phyloP scores from a whole-genome alignment of 768 basidiomycete species.

The Botryobasidium botryosum region DNA sequence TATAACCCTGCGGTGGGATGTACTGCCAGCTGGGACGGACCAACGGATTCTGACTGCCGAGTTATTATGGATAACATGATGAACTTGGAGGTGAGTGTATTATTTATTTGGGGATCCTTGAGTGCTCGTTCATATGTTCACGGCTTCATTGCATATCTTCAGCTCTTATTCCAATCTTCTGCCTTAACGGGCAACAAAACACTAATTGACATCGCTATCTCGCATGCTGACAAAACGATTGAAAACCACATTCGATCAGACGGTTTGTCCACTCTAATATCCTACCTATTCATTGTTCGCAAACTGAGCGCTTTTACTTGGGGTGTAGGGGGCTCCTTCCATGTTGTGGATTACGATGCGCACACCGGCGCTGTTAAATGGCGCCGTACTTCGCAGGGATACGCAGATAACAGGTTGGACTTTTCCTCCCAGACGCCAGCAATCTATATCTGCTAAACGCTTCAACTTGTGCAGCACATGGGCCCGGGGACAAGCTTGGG shows the following conservation, averaged over 20 bases:
- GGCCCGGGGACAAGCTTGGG: slow-evolving; percentile 62
- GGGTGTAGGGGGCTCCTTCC: too few relatives aligned
- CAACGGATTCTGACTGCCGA: slow-evolving; percentile 4
- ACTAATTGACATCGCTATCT: slow-evolving; percentile 13
- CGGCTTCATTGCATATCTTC: too few relatives aligned
- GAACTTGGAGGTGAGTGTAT: too few relatives aligned
- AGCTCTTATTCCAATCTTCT: slow-evolving; percentile 5
- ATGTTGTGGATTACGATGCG: slow-evolving; percentile 14
- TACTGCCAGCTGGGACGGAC: slow-evolving; percentile 14
- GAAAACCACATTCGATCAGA: slow-evolving; percentile 14
- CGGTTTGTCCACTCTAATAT: slow-evolving; percentile 9
- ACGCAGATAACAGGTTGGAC: slow-evolving; percentile 24
- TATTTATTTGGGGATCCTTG: too few relatives aligned
- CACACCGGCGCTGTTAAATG: slow-evolving; percentile 38
- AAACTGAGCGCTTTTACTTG: too few relatives aligned
- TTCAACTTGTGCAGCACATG: slow-evolving; percentile 33
- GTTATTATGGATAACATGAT: slow-evolving; percentile 16
- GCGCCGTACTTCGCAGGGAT: slow-evolving; percentile 45
- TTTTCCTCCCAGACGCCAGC: too few relatives aligned
- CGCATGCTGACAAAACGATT: slow-evolving; percentile 16
- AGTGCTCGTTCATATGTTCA: too few relatives aligned
- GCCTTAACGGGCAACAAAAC: slow-evolving; percentile 9
- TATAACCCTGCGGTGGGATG: slow-evolving; percentile 11
- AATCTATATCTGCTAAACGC: neutral
- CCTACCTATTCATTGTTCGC: too few relatives aligned